A percentile compares a stretch with the other conserved stretches of the same genome.
Conservation (phyloP, 2,329 filamentous ascomycete genomes). For the Intubia oerlemansii region DNA sequence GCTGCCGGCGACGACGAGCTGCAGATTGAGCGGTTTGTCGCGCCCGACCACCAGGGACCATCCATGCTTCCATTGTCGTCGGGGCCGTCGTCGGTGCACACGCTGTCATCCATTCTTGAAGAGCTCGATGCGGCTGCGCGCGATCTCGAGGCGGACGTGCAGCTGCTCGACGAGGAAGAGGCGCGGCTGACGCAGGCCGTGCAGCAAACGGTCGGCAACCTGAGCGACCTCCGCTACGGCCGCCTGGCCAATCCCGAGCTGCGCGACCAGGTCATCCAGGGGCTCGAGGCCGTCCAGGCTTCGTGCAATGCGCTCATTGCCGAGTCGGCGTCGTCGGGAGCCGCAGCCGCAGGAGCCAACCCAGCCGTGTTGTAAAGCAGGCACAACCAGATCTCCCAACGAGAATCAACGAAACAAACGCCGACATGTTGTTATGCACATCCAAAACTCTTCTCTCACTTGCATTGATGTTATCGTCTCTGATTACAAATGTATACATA, state of each 20-base stretch:
- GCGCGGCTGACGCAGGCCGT: conserved; percentile 36
- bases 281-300: conserved; percentile 40
- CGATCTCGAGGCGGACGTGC: conserved; percentile 47
- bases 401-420: no score
- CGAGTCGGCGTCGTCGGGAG: no score
- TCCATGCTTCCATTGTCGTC: neutral
- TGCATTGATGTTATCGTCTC: no score
- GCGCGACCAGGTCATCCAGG: conserved; percentile 43
- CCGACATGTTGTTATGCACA: no score
- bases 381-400: no score
- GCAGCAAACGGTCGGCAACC: conserved; percentile 41
- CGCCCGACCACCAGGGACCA: neutral
- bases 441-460: no score
- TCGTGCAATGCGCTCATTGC: conserved; percentile 30
- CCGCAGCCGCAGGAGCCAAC: no score
- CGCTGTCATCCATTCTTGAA: conserved; percentile 39
- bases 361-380: no score
- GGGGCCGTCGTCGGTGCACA: conserved; percentile 22
- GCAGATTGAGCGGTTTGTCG: conserved; percentile 36
- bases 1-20: conserved; percentile 42
- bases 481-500: no score
- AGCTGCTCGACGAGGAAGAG: conserved; percentile 42
- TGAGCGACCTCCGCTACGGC: conserved; percentile 72
- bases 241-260: conserved; percentile 44
- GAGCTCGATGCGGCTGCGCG: conserved; percentile 46